Percentiles rank a stretch among this genome's conserved stretches.
phyloP scores from a whole-genome alignment of 208 protist species.

The Leishmania arabica region DNA sequence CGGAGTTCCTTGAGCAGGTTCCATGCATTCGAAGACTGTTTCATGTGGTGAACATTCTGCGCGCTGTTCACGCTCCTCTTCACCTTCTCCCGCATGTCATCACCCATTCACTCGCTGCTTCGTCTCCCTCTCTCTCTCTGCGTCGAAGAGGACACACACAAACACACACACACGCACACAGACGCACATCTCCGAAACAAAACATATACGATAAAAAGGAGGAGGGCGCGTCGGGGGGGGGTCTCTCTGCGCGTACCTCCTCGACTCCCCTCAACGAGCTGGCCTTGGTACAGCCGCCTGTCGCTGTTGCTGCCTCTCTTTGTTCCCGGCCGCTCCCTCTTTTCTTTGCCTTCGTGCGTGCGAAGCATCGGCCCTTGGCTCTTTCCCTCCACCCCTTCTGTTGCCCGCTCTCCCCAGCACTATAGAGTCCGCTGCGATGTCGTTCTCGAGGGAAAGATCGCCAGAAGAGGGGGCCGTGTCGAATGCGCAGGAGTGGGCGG shows the following conservation, averaged over 20 bases:
- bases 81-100: not conserved
- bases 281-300: not conserved
- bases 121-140: not conserved
- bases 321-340: slow-evolving; percentile 6
- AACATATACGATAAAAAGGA: not conserved
- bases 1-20: not conserved
- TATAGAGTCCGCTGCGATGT: not conserved
- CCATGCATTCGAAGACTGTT: not conserved
- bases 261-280: not conserved
- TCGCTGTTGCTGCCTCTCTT: not conserved
- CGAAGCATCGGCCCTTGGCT: not conserved
- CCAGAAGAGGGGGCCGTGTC: slow-evolving; percentile 1
- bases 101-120: not conserved
- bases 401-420: not conserved
- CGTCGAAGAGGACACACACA: not conserved
- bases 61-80: not conserved
- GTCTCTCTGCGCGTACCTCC: not conserved
- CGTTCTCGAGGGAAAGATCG: not conserved
- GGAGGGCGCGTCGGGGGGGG: not conserved
- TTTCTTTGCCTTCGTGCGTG: slow-evolving; percentile 5
- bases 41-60: not conserved
- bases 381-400: not conserved
- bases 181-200: not conserved
- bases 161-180: not conserved
- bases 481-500: slow-evolving; percentile 47